Base-by-base conservation (phyloP, 257 asterid species). In the Capsicum baccatum region DNA sequence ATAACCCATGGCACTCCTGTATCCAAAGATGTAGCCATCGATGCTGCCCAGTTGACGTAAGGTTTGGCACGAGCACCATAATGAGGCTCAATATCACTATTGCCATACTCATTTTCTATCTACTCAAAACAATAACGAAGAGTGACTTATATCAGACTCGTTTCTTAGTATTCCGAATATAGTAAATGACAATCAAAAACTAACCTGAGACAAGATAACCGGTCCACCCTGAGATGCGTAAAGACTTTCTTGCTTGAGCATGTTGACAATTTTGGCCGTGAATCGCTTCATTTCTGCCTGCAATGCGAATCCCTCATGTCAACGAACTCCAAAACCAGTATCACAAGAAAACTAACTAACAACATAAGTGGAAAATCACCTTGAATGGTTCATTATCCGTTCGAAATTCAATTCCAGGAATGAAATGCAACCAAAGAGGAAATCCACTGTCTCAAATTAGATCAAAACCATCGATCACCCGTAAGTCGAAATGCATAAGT, bases 51-150 rank as follows among this genome's bases (percentile, higher is more conserved):
- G 12, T 89, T 87, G 66, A 94, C 86, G 85, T 96, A 96, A 14
- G 93, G 68, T 92, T 94, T 93, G 62, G 94, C 99, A 73, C 86
- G 79, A 35, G 76, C 33, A 21, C 97, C 99, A 81, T 93, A 96
- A 15, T 78, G 80, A 33, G 89, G 67, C 76, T 88, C 91, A 69
- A 96, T 56, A 85, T 76, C 88, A 8, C 57, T 83, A 79, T 95
- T 94, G 7, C 98, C 99, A 84, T 96, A 96, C 88, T 96, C 99
- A 84, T 96, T 96, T 85, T 96, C 99, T 85, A 96, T 94, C 99
- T 26, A 26, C 33, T 26, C 33, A 26, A 26, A 1, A 26, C 33
- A 26, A 26, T 26, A 26, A 26, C 33, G 33, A 26, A 26, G 33
- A 26, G 33, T 26, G 26, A 26, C 33, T 26, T 26, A 1, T 26